Base-by-base conservation (phyloP, 805 yeast species). In the Metschnikowia hibisci region DNA sequence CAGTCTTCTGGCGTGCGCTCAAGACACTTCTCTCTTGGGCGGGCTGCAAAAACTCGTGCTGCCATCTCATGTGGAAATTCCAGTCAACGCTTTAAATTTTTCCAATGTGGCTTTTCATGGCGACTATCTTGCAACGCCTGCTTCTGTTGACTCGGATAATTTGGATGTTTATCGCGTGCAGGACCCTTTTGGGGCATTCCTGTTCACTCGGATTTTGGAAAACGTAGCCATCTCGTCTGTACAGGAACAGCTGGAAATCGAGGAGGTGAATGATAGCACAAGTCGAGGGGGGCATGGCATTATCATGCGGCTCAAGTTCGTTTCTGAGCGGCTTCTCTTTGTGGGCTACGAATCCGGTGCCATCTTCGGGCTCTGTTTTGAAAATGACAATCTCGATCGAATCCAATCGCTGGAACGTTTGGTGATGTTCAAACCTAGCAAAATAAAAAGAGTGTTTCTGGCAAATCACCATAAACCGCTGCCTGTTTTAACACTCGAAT, bases 301-400 rank as follows among this genome's bases (percentile, higher is more conserved):
- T 32, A 74, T 84, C 11, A 84, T 87, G 88, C 74, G 70, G 35
- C 52, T 83, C 3, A 46, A 55, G 1, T 73, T 78, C 61, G 52
- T 73, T 1, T 53, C 52, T 9, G 51, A 55, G 2, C 26, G 43
- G 6, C 43, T 60, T 1, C 54, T 79, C 13, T 60, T 61, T 13
- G 66, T 82, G 5, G 96, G 95, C 1, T 87, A 76, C 55, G 96
- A 87, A 57, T 81, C 85, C 13, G 95, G 96, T 0, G 81, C 77
- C 51, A 41, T 70, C 6, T 30, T 61, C 16, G 70, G 66, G 1
- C 53, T 62, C 23, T 31, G 47, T 5, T 44, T 67, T 4, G 60
- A 55, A 23, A 49, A 44, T 6, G 27, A 42, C 11, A 37, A 31
- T 6, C 32, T 31, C 16, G 46, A 43, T 11, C 33, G 18, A 11